Evolutionary conservation across 179 eudicot genomes (phyloP), one percentile per base, ranked within the genome.

Genomic region (Dionaea muscipula): DNA sequence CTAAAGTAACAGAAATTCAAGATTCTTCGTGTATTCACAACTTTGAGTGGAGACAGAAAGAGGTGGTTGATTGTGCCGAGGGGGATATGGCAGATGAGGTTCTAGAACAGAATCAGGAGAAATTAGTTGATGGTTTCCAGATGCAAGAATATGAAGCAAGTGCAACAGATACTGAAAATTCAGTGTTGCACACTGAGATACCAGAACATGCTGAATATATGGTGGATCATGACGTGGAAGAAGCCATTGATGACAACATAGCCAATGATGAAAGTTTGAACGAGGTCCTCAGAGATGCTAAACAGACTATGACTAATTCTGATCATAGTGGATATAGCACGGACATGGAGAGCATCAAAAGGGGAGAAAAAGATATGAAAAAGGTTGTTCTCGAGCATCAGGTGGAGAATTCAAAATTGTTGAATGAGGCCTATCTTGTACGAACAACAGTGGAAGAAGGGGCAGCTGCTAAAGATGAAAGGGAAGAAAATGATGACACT

Each of bases 121-220:
- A 35, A 39, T 41, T 28, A n/a, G 15, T 19, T 45, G 64, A 56
- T 25, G 36, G 35, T 38, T 65, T 45, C 31, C n/a, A 26, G 58
- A 60, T 22, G 49, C 40, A 22, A 40, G 60, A 55, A 38, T n/a
- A 16, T 51, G 53, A 33, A 40, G 59, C 28, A 53, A 39, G 25
- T 48, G 44, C 25, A 23, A 6, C 41, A 28, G 63, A 62, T 37
- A 54, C 26, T 44, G 36, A 9, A n/a, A 55, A 56, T 37, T 66
- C 49, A 46, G 71, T 67, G 54, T 71, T 72, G 64, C 26, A 40
- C 61, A 68, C 65, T 45, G 53, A 66, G 58, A 65, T 49, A 59
- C 56, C 51, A 55, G 62, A 72, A 55, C 78, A 74, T 53, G 68
- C 61, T 58, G 41, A 15, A 48, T 41, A 48, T 21, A 46, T 65